Base-by-base conservation (phyloP, 257 asterid species). In the Solanum dulcamara region DNA sequence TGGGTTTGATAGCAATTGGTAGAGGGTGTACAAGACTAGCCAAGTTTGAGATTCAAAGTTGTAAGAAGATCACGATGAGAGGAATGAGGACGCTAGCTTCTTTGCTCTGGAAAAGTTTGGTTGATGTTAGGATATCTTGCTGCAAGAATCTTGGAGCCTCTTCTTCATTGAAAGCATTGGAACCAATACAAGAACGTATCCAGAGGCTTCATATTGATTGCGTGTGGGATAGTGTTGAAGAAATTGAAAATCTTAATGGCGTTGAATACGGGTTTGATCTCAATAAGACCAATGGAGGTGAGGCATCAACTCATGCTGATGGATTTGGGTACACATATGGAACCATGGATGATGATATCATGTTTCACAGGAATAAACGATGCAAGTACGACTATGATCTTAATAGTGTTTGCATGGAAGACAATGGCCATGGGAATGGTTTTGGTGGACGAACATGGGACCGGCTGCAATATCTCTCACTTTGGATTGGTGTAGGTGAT, bases 1-100 rank as follows among this genome's bases (percentile, higher is more conserved):
- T 94, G 98, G 97, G 99, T 9, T 87, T 96, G 91, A 95, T 96
- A 57, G 98, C 93, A 22, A 95, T 96, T 77, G 98, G 88, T 22
- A 92, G 98, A 88, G 99, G 99, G 64, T 96, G 99, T 85, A 89
- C 91, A 80, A 90, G 89, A 57, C 86, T 96, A 87, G 74, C 90
- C 1, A 92, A 89, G 90, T 92, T 96, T 80, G 98, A 95, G 87
- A 88, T 95, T 83, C 89, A 87, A n/a, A 95, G 97, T 13, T 96
- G 98, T 88, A 90, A 90, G 89, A 91, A 87, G 84, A 91, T 96
- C 68, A 93, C 98, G 0, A 81, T 90, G 89, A 91, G 85, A 71
- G 99, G 98, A 44, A 89, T 94, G 97, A 88, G 99, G 89, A 96
- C 99, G 22, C 72, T 95, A 80, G 93, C 92, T 84, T 85, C 89